Evolutionary conservation across 345 rosid genomes (phyloP), one percentile per base, ranked within the genome.

Genomic region (Populus alba): DNA sequence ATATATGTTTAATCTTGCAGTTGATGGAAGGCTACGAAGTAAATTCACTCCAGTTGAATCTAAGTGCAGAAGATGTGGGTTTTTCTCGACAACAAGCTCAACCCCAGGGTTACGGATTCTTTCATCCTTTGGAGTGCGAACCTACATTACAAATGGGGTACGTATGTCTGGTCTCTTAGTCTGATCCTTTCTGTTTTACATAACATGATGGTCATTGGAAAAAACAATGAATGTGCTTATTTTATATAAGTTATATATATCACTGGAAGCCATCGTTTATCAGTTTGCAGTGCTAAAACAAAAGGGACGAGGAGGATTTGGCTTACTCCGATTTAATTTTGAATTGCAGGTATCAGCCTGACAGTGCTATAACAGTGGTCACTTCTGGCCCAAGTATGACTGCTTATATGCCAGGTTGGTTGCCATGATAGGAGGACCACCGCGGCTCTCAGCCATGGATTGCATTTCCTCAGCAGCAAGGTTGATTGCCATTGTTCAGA

Each of bases 101-200:
- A 33, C 82, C 86, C 25, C 89, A 90, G 29, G 79, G 81, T 11
- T 92, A 91, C 47, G 87, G 83, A 74, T 95, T 95, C 86, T 95
- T 89, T 37, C 98, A 95, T 76, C 94, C 92, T 22, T 76, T 93
- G 86, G 95, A 91, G 17, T 93, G 94, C 72, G 97, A 93, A 76
- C 98, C 99, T 37, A 92, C 96, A 29, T 81, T 93, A 78, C 98
- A 95, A 73, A 93, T 93, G 22, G 96, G 99, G 99, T 95, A 91
- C 25, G 80, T 9, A 91, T 29, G 80, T 9, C 39, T 74, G 5
- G 29, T 8, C 15, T 59, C 65, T n/a, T 4, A 59, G 2, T 59
- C 15, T 59, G 25, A 59, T 59, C 65, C 65, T 20, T 20, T n/a
- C 65, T 59, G 29, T 59, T 59, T 55, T 59, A 5, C 65, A 59